Percentiles rank a stretch among this genome's conserved stretches.
These are phyloP conservation scores for Hyphodiscus hymeniophilus DNA, from an alignment of 495 filamentous ascomycete species.

Conservation along the genomic window DNA sequence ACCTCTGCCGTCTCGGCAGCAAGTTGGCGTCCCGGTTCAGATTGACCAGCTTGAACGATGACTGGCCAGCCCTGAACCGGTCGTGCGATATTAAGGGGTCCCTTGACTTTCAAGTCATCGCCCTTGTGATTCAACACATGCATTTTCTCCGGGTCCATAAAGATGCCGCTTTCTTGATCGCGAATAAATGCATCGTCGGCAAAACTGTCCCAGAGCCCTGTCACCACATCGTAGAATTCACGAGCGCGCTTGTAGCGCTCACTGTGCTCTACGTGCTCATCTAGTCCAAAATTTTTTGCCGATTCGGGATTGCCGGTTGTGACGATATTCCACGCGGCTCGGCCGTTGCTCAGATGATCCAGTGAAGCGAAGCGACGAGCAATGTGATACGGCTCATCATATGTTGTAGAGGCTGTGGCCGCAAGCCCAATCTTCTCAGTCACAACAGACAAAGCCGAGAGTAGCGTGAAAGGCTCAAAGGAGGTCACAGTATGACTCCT, in stretches of 20 bases:
- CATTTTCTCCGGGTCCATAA: slow-evolving; percentile 51
- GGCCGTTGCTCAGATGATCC: slow-evolving; percentile 9
- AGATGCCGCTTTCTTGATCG: slow-evolving; percentile 47
- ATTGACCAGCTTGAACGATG: slow-evolving; percentile 59
- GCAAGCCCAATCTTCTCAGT: slow-evolving; percentile 10
- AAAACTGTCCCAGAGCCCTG: slow-evolving; percentile 51
- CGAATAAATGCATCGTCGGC: slow-evolving; percentile 47
- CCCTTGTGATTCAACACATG: slow-evolving; percentile 57
- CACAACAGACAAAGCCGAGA: slow-evolving; percentile 8
- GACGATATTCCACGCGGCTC: slow-evolving; percentile 59
- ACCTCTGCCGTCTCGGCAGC: slow-evolving; percentile 55
- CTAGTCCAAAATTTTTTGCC: slow-evolving; percentile 49
- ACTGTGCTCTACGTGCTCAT: slow-evolving; percentile 50
- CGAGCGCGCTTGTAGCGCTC: slow-evolving; percentile 52
- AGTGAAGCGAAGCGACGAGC: slow-evolving; percentile 12
- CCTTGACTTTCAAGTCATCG: slow-evolving; percentile 55
- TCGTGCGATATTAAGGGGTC: slow-evolving; percentile 52
- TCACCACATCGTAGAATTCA: slow-evolving; percentile 48
- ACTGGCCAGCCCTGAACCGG: slow-evolving; percentile 55
- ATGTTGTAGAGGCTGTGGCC: slow-evolving; percentile 8
- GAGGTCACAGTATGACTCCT: slow-evolving; percentile 51
- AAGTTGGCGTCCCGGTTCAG: slow-evolving; percentile 53
- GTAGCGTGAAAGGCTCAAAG: slow-evolving; percentile 24
- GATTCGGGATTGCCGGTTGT: slow-evolving; percentile 53
- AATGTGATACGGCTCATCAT: slow-evolving; percentile 11